A percentile compares a stretch with the other conserved stretches of the same genome.
Evolutionary conservation across 1,284 basidiomycete genomes (phyloP).

Genomic region (Trichosporon sp.): DNA sequence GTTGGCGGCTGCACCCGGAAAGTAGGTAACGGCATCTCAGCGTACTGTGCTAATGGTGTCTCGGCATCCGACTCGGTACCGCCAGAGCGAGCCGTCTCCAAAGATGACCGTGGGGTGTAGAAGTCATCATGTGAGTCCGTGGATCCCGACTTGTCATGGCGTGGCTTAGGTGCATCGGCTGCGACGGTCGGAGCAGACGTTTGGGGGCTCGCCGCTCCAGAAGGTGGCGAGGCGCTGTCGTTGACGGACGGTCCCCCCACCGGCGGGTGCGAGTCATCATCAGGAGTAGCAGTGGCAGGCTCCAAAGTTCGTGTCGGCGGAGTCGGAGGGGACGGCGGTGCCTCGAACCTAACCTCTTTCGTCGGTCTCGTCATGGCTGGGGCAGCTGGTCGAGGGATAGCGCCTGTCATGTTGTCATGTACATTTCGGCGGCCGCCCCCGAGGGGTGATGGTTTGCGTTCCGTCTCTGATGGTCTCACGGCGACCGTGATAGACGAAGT

Average conservation of each 20-base stretch:
- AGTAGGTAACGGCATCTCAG: conserved; percentile 21
- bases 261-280: neutral
- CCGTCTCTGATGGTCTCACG: neutral
- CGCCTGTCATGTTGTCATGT: neutral
- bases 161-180: neutral
- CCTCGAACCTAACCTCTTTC: conserved; percentile 2
- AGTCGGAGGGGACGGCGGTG: conserved; percentile 6
- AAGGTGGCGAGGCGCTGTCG: neutral
- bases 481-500: neutral
- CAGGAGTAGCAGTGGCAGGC: neutral
- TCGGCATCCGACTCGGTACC: neutral
- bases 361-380: neutral
- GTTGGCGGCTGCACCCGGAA: conserved; percentile 32
- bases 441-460: neutral
- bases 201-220: neutral
- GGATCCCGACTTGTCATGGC: neutral
- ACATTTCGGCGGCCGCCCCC: neutral
- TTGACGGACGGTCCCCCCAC: neutral
- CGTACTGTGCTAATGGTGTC: conserved; percentile 20
- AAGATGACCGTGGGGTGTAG: conserved; percentile 28
- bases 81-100: conserved; percentile 7
- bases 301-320: neutral
- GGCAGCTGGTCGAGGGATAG: neutral
- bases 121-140: conserved; percentile 18
- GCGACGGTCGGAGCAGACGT: neutral